phyloP scores from a whole-genome alignment of 768 basidiomycete species.

The Serendipita vermifera region DNA sequence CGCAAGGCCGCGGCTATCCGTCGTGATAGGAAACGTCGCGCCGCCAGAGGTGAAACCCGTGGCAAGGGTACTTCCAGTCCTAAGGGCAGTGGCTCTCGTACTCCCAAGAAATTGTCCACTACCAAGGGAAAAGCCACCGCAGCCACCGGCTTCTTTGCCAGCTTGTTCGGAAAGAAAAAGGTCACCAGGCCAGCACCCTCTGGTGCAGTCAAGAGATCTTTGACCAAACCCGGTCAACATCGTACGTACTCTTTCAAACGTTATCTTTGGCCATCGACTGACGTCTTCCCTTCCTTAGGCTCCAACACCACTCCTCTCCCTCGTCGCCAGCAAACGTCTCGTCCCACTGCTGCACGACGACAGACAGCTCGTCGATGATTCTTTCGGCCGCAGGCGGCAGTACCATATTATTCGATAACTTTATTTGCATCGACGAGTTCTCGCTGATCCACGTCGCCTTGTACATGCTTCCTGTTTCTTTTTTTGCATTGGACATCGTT shows the following conservation, averaged over 20 bases:
- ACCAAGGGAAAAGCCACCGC: background rate
- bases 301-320: background rate
- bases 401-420: too few relatives aligned
- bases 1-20: background rate
- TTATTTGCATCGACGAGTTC: too few relatives aligned
- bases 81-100: background rate
- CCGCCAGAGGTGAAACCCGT: background rate
- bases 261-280: background rate
- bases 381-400: too few relatives aligned
- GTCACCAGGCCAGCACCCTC: background rate
- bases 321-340: too few relatives aligned
- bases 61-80: background rate
- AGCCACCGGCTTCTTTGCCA: background rate
- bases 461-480: too few relatives aligned
- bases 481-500: too few relatives aligned
- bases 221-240: background rate
- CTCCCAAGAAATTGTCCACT: background rate
- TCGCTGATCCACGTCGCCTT: too few relatives aligned
- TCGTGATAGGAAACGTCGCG: background rate
- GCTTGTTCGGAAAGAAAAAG: background rate
- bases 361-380: too few relatives aligned
- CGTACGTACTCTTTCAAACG: background rate
- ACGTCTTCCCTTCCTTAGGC: background rate
- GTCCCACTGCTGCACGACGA: too few relatives aligned
- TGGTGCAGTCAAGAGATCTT: background rate